A percentile compares a stretch with the other conserved stretches of the same genome.
phyloP scores from a whole-genome alignment of 2,329 filamentous ascomycete genomes.

The Penicillium nordicum region DNA sequence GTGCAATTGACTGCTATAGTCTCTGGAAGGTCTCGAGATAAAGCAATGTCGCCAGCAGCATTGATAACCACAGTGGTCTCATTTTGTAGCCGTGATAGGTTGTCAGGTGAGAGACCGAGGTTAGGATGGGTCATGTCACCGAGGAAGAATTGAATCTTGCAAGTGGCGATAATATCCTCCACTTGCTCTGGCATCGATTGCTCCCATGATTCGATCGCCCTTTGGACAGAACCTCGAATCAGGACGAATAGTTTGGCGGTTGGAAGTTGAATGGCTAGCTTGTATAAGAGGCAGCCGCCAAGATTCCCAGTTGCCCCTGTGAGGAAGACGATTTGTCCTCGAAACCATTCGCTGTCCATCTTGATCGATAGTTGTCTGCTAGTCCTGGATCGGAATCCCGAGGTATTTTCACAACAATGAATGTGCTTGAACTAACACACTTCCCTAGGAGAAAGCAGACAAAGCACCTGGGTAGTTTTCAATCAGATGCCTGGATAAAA shows the following conservation, averaged over 20 bases:
- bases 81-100: slow-evolving; percentile 6
- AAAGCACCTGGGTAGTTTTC: neutral
- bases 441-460: too few species aligned
- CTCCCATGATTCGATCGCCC: slow-evolving; percentile 13
- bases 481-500: too few species aligned
- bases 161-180: slow-evolving; percentile 19
- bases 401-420: neutral
- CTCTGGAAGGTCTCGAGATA: slow-evolving; percentile 8
- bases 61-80: slow-evolving; percentile 18
- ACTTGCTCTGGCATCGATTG: slow-evolving; percentile 18
- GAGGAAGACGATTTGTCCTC: slow-evolving; percentile 15
- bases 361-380: neutral
- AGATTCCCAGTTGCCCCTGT: slow-evolving; percentile 18
- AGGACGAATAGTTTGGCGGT: slow-evolving; percentile 15
- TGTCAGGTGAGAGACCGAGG: slow-evolving; percentile 6
- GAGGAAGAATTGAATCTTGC: slow-evolving; percentile 15
- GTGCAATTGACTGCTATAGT: slow-evolving; percentile 16
- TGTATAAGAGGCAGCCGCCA: slow-evolving; percentile 19
- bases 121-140: slow-evolving; percentile 17
- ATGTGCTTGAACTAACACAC: neutral
- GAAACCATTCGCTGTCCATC: slow-evolving; percentile 8
- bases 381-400: too few species aligned
- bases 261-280: slow-evolving; percentile 16
- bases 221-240: slow-evolving; percentile 7
- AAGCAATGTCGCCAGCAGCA: slow-evolving; percentile 16